These are phyloP conservation scores for Ceratocystis variospora DNA, from an alignment of 2,329 filamentous ascomycete species.

Conservation along the genomic window DNA sequence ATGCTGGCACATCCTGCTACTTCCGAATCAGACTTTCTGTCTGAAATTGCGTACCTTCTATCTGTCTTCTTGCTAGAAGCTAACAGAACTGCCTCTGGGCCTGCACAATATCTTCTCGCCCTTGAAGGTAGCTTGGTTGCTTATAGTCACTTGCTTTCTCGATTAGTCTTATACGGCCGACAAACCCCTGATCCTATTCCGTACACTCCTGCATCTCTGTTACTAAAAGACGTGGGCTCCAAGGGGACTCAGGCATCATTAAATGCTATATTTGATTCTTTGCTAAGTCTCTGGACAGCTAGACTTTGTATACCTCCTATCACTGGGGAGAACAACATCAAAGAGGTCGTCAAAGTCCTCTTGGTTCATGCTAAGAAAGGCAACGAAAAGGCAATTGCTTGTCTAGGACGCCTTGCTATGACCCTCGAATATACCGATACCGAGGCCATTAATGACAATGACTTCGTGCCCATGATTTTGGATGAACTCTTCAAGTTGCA, in stretches of 20 bases:
- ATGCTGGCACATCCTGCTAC: constrained; percentile 51
- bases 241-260: constrained; percentile 27
- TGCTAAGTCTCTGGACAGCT: constrained; percentile 36
- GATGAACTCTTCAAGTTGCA: constrained; percentile 61
- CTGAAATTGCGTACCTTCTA: constrained; percentile 26
- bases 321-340: constrained; percentile 18
- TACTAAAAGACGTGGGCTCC: constrained; percentile 24
- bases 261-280: constrained; percentile 33
- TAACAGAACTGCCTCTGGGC: constrained; percentile 30
- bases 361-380: constrained; percentile 60
- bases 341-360: constrained; percentile 46
- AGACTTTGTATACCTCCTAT: constrained; percentile 28
- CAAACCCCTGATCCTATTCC: constrained; percentile 23
- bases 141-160: constrained; percentile 33
- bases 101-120: constrained; percentile 29
- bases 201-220: constrained; percentile 25
- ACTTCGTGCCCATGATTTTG: constrained; percentile 42
- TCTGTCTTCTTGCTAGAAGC: constrained; percentile 32
- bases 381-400: constrained; percentile 67
- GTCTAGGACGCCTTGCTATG: constrained; percentile 63
- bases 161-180: constrained; percentile 32
- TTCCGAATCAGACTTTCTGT: constrained; percentile 25
- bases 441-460: constrained; percentile 24
- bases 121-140: constrained; percentile 36
- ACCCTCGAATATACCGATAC: constrained; percentile 35